A percentile compares a stretch with the other conserved stretches of the same genome.
Conservation (phyloP, 148 eudicot genomes). For the Vaccinium corymbosum region DNA sequence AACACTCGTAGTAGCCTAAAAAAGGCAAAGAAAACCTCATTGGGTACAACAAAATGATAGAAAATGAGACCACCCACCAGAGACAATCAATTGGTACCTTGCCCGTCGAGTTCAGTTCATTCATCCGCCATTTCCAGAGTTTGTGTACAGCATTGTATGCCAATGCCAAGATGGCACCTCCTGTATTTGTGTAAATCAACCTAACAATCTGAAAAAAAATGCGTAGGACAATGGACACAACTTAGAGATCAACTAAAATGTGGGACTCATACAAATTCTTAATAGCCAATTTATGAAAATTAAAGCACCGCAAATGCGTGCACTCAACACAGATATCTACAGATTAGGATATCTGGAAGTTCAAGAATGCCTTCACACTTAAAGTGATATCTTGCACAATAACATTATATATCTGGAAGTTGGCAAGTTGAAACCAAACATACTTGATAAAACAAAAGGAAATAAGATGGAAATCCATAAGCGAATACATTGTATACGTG, state of each 20-base stretch:
- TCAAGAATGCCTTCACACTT: not conserved
- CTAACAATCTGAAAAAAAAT: slow-evolving; percentile 36
- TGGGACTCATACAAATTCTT: not conserved
- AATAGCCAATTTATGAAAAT: not conserved
- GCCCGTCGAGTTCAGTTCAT: slow-evolving; percentile 29
- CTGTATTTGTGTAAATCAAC: slow-evolving; percentile 53
- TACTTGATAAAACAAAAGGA: not conserved
- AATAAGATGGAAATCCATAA: not conserved
- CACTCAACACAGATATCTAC: not conserved
- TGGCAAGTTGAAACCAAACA: not conserved
- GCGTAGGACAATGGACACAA: not conserved
- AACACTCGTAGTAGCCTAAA: slow-evolving; percentile 39
- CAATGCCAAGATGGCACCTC: slow-evolving; percentile 46
- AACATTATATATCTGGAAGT: not conserved
- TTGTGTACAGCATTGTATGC: slow-evolving; percentile 49
- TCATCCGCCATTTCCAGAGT: slow-evolving; percentile 59
- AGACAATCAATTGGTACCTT: slow-evolving; percentile 30
- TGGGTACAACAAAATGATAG: not conserved
- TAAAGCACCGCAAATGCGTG: not conserved
- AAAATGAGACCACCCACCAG: not conserved
- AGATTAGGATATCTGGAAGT: not conserved
- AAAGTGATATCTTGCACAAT: not conserved
- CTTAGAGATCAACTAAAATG: not conserved
- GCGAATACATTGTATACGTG: not conserved
- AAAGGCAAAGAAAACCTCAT: not conserved